Base-by-base conservation (phyloP, 305 asterid genomes). In the Solanum hybrid region DNA sequence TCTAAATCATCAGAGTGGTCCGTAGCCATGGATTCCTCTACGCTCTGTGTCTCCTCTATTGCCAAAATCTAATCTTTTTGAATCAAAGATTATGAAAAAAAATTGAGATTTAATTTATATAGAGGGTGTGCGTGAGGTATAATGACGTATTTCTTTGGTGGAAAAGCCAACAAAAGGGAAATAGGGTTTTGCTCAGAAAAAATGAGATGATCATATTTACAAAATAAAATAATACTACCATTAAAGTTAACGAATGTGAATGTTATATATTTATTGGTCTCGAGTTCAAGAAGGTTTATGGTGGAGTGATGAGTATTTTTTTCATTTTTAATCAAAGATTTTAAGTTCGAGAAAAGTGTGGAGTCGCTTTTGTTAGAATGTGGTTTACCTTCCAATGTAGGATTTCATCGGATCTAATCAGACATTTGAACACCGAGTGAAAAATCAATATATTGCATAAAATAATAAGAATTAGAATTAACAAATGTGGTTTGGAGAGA, bases 1-100 rank as follows among this genome's bases (percentile, higher is more conserved):
- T 97, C 99, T 87, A 96, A 93, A 88, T 96, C 99, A 88, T 96
- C 98, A 87, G 96, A 91, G 91, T 93, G 95, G 64, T 94, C 96
- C 32, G 89, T 51, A 37, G 96, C 98, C 98, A 95, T 88, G 91
- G 88, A 86, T 85, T 78, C 84, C 36, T 80, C 89, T 66, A 86
- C 12, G 8, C 34, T 37, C 34, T 40, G 7, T n/a, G 35, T 69
- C 8, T 72, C 38, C 11, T 40, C 7, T 13, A 38, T 45, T 37
- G 13, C 72, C 69, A 29, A 60, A 60, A 87, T 42, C 85, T 7
- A 40, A 40, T 72, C 42, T 87, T 87, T 72, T 10, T 73, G 10
- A 27, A 38, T 38, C 75, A 4, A n/a, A 22, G 11, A 78, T 37
- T 3, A 45, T 45, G 60, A 11, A 36, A n/a, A n/a, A 11, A 10